phyloP scores from a whole-genome alignment of 1,139 yeast genomes.

The Debaryomyces coudertii region DNA sequence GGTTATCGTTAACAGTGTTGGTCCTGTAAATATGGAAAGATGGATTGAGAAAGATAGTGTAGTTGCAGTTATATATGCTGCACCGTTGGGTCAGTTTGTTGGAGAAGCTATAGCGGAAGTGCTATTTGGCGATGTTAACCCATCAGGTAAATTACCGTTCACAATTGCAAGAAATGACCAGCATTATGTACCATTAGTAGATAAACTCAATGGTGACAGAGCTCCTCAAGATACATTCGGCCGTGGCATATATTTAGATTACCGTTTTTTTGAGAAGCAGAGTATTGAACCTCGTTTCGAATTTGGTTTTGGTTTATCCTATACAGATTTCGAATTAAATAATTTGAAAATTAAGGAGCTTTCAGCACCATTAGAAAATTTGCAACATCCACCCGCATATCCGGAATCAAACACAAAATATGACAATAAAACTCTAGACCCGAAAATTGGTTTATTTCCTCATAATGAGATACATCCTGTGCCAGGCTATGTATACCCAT shows the following conservation, averaged over 20 bases:
- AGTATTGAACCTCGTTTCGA: conserved; percentile 60
- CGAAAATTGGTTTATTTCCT: conserved; percentile 60
- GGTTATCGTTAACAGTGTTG: conserved; percentile 60
- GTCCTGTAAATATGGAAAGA: conserved; percentile 60
- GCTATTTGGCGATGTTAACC: conserved; percentile 59
- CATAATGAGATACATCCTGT: conserved; percentile 54
- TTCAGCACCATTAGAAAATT: conserved; percentile 47
- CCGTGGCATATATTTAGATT: conserved; percentile 55
- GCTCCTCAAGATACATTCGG: conserved; percentile 54
- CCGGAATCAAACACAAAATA: conserved; percentile 41
- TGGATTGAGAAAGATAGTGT: conserved; percentile 63
- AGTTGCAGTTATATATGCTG: conserved; percentile 57
- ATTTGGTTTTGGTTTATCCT: conserved; percentile 65
- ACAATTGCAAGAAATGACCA: conserved; percentile 59
- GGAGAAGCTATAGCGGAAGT: conserved; percentile 48
- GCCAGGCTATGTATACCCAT: conserved; percentile 57
- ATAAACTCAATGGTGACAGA: conserved; percentile 38
- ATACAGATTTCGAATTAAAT: conserved; percentile 49
- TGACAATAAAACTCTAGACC: conserved; percentile 55
- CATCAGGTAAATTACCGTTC: conserved; percentile 66
- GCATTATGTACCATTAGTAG: conserved; percentile 56
- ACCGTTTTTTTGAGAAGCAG: conserved; percentile 58
- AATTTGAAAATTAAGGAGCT: conserved; percentile 44
- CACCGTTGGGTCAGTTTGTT: conserved; percentile 61
- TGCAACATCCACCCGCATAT: conserved; percentile 55